phyloP scores from a whole-genome alignment of 176 grass and related monocot genomes.

The Sorghum bicolor region DNA sequence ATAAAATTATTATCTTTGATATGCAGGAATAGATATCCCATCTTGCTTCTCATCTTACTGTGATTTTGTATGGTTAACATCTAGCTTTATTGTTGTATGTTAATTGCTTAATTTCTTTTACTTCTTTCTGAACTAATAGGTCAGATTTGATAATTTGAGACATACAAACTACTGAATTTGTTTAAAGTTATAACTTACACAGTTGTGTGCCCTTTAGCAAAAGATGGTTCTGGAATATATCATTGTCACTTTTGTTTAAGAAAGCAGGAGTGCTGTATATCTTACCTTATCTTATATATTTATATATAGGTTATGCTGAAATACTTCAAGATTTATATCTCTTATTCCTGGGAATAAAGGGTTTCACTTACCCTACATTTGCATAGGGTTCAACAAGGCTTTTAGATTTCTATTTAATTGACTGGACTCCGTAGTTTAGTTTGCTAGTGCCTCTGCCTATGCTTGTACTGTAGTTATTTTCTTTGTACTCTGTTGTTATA shows the following conservation, averaged over 20 bases:
- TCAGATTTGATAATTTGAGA: neutral
- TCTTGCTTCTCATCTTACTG: conserved; percentile 10
- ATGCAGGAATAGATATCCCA: neutral
- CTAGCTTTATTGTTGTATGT: neutral
- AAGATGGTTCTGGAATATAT: conserved; percentile 7
- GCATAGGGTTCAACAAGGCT: neutral
- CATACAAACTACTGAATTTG: conserved; percentile 6
- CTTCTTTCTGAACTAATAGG: conserved; percentile 15
- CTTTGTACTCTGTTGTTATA: neutral
- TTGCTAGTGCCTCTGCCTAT: neutral
- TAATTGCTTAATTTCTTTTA: conserved; percentile 8
- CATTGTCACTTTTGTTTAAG: neutral
- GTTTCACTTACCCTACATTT: neutral
- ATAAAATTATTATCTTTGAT: conserved; percentile 15
- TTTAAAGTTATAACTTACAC: conserved; percentile 2
- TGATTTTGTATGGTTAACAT: conserved; percentile 22
- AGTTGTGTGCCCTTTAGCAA: neutral
- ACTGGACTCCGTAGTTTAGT: neutral
- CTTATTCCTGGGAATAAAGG: neutral
- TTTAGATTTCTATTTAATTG: neutral
- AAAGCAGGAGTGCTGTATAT: neutral
- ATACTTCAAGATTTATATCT: conserved; percentile 1
- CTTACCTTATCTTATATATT: conserved; percentile 3
- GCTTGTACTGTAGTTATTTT: neutral
- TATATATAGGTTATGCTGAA: neutral